Evolutionary conservation across 352 stramenopile species (phyloP), one percentile per base, ranked within the genome.

Genomic region (Globisporangium canariense): DNA sequence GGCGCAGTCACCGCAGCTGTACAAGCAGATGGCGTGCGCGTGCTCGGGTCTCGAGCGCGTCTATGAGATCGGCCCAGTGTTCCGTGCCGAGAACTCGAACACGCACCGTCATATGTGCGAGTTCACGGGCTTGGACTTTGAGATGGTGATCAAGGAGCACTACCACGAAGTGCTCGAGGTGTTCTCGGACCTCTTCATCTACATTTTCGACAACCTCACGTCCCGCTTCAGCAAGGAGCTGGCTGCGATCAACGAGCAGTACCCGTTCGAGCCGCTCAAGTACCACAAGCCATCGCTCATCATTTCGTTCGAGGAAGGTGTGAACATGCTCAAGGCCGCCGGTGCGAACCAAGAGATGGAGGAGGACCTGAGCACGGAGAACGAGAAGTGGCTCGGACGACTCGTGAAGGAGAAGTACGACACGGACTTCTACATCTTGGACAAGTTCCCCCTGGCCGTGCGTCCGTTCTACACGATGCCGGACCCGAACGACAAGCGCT

Each of bases 381-480:
- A 99, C 75, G 98, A 99, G 77, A 99, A 99, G 81, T 96, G 91
- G 69, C 92, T 99, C 45, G 96, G 97, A 59, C 77, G 85, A 52
- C 83, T 98, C 47, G 94, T 99, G 16, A 96, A 97, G 73, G 92
- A 97, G 58, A 99, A 99, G 86, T 99, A 99, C 75, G 91, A 93
- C 58, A 99, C 97, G 64, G 98, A 99, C 81, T 99, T 99, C 75
- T 99, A 98, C 87, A 99, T 99, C 62, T 93, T 99, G 77, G 97
- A 99, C 91, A 99, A 99, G 86, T 99, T 99, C 85, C 98, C 98
- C 36, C 74, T 99, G n/a, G 72, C 86, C 28, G 96, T 99, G 67
- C 91, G 98, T 76, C 97, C 98, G 61, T 99, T 99, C 80, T 99
- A 99, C 88, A 99, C 97, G 55, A 99, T 99, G 98, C 97, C 97